Percentiles rank a stretch among this genome's conserved stretches.
Evolutionary conservation across 23 red algal species (phyloP).

Genomic region (Porphyridium purpureum): DNA sequence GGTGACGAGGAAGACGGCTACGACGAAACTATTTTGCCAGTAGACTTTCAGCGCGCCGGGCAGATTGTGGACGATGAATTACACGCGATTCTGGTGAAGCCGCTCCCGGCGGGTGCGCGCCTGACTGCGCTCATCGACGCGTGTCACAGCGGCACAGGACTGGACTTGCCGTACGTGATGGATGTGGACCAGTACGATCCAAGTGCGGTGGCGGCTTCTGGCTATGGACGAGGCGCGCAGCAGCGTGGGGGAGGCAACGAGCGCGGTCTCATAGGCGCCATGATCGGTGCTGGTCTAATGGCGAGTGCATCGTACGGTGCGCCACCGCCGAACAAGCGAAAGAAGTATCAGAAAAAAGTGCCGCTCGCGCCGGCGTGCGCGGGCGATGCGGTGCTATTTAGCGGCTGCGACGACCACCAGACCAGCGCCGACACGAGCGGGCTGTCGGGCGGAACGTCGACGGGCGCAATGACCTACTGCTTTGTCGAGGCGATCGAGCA

Average conservation of each 20-base stretch:
- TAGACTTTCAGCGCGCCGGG: constrained; percentile 27
- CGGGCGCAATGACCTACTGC: constrained; percentile 43
- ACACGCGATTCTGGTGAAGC: constrained; percentile 21
- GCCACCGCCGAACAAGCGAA: too few relatives aligned
- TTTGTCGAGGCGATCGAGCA: constrained; percentile 58
- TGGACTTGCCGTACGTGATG: constrained; percentile 5
- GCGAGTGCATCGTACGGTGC: too few relatives aligned
- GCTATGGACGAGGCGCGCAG: too few relatives aligned
- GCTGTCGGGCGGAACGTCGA: constrained; percentile 22
- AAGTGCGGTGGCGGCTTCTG: background rate
- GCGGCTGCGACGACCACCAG: constrained; percentile 40
- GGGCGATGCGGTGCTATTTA: constrained; percentile 50
- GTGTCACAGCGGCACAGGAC: constrained; percentile 40
- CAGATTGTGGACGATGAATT: constrained; percentile 51
- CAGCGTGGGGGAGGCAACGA: too few relatives aligned
- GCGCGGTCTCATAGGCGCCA: too few relatives aligned
- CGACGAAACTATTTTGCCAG: constrained; percentile 38
- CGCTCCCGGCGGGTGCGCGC: constrained; percentile 7
- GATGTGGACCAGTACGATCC: background rate
- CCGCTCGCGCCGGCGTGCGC: constrained; percentile 19
- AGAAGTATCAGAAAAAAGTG: constrained; percentile 35
- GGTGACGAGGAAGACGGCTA: constrained; percentile 52
- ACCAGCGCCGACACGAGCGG: constrained; percentile 43
- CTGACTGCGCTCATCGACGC: constrained; percentile 50
- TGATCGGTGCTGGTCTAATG: too few relatives aligned